phyloP scores from a whole-genome alignment of 169 alveolate genomes.

The Plasmodium vinckei region DNA sequence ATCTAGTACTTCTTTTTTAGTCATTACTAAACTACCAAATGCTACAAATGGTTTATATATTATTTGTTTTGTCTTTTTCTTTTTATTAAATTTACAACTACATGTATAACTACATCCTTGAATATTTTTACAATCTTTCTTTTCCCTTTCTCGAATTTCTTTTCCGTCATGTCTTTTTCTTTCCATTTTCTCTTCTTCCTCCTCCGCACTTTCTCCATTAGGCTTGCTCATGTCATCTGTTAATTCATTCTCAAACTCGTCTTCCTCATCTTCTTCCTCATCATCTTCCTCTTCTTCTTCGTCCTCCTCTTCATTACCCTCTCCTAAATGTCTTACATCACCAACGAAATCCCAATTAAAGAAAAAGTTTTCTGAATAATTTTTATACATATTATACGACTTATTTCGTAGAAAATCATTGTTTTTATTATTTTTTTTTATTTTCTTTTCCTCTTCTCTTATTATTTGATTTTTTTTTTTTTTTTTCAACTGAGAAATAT shows the following conservation, averaged over 20 bases:
- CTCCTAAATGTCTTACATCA: not conserved
- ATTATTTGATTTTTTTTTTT: not conserved
- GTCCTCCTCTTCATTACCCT: not conserved
- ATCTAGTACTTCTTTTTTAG: constrained; percentile 27
- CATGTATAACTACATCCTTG: not conserved
- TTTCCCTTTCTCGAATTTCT: not conserved
- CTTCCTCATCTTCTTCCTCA: constrained; percentile 8
- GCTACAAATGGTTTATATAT: constrained; percentile 69
- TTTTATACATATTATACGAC: constrained; percentile 59
- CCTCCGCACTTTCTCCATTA: not conserved
- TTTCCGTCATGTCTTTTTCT: not conserved
- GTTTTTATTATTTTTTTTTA: not conserved
- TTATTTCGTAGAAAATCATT: constrained; percentile 6
- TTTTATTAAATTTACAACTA: not conserved
- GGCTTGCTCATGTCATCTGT: not conserved
- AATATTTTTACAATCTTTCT: not conserved
- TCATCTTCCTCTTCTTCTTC: constrained; percentile 5
- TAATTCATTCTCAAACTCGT: not conserved
- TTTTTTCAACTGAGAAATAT: constrained; percentile 1
- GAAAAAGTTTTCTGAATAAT: constrained; percentile 42
- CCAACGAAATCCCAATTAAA: constrained; percentile 19
- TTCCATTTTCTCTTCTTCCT: not conserved
- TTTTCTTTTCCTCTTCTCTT: not conserved
- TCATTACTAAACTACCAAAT: constrained; percentile 65
- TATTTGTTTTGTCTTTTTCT: constrained; percentile 1